Evolutionary conservation across 768 basidiomycete genomes (phyloP).

Genomic region (Kondoa subrosea): DNA sequence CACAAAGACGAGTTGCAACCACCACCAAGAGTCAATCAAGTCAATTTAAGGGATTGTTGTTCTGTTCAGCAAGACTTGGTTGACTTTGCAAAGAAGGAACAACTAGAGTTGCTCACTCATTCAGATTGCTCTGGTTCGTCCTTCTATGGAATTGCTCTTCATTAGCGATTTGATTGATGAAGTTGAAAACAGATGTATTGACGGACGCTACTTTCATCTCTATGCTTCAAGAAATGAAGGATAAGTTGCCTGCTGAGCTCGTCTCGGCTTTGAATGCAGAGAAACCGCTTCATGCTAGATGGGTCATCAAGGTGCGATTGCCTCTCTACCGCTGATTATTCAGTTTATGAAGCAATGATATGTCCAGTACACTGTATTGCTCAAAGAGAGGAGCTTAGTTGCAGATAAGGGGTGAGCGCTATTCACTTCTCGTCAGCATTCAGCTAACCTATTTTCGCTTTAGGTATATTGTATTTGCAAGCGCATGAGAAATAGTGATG

Average conservation of each 20-base stretch:
- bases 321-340: background rate
- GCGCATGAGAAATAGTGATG: background rate
- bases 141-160: background rate
- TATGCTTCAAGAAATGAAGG: slow-evolving; percentile 5
- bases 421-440: background rate
- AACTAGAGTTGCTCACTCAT: slow-evolving; percentile 15
- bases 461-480: slow-evolving; percentile 7
- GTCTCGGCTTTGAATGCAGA: slow-evolving; percentile 2
- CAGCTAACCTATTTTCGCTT: background rate
- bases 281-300: slow-evolving; percentile 10
- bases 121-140: slow-evolving; percentile 13
- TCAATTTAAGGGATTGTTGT: slow-evolving; percentile 15
- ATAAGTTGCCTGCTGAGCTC: slow-evolving; percentile 9
- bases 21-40: slow-evolving; percentile 13
- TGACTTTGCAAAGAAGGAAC: slow-evolving; percentile 17
- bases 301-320: slow-evolving; percentile 16
- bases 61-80: slow-evolving; percentile 10
- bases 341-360: background rate
- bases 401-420: slow-evolving; percentile 16
- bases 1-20: too few relatives aligned
- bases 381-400: slow-evolving; percentile 12
- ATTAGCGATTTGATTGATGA: background rate
- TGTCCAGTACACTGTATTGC: slow-evolving; percentile 19
- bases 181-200: slow-evolving; percentile 10
- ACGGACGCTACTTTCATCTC: slow-evolving; percentile 11